phyloP scores from a whole-genome alignment of 202 grass and related monocot species.

The Tripidium arundinaceum region DNA sequence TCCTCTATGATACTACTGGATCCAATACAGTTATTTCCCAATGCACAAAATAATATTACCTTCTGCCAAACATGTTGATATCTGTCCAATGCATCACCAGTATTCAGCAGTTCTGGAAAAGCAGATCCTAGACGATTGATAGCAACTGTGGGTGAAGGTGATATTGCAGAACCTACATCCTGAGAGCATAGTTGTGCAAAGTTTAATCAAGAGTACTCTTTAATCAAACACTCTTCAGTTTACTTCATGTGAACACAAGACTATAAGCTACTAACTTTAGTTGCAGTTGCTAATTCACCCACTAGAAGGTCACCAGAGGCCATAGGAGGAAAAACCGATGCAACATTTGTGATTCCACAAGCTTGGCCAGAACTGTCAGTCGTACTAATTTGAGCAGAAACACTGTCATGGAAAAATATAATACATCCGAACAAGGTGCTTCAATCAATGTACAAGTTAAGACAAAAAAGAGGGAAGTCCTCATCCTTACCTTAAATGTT shows the following conservation, averaged over 20 bases:
- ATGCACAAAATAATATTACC: constrained; percentile 37
- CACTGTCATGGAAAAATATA: constrained; percentile 41
- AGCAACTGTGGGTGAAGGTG: constrained; percentile 48
- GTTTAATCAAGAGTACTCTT: too few relatives aligned
- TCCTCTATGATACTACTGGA: not conserved
- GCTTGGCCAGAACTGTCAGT: constrained; percentile 49
- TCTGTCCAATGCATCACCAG: constrained; percentile 68
- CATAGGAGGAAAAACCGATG: constrained; percentile 52
- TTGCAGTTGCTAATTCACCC: constrained; percentile 29
- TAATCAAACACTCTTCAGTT: constrained; percentile 26
- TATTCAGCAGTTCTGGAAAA: constrained; percentile 66
- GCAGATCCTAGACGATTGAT: constrained; percentile 64
- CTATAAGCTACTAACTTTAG: constrained; percentile 34
- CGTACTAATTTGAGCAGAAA: constrained; percentile 38
- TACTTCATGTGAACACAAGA: not conserved
- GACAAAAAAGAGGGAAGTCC: not conserved
- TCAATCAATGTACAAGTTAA: constrained; percentile 15
- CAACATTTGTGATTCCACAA: constrained; percentile 43
- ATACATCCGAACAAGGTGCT: constrained; percentile 14
- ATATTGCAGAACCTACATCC: constrained; percentile 50
- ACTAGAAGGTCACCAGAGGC: constrained; percentile 52
- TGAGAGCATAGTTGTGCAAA: constrained; percentile 34
- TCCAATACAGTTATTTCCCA: not conserved
- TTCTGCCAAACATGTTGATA: constrained; percentile 88
- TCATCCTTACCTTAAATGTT: constrained; percentile 46